Evolutionary conservation across 768 basidiomycete species (phyloP).

Genomic region (Megacollybia marginata): DNA sequence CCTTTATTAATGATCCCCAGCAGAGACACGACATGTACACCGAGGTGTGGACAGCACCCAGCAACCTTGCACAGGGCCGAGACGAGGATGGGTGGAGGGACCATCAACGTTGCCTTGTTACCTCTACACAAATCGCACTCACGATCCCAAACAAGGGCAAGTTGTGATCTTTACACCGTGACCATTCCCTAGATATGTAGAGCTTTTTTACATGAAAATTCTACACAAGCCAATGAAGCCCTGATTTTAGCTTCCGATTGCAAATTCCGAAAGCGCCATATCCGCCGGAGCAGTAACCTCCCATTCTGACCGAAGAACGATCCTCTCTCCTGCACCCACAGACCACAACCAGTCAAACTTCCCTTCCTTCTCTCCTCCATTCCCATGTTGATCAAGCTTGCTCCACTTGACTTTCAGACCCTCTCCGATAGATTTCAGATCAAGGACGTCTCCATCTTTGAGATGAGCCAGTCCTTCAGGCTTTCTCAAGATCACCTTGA

Average conservation of each 20-base stretch:
- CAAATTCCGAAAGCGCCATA: conserved; percentile 1
- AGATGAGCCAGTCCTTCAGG: conserved; percentile 40
- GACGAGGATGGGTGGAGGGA: conserved; percentile 47
- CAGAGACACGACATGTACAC: conserved; percentile 51
- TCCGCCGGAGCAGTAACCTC: conserved; percentile 39
- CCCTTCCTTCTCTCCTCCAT: conserved; percentile 48
- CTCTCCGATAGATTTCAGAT: conserved; percentile 12
- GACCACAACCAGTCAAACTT: conserved; percentile 47
- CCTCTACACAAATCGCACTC: conserved; percentile 47
- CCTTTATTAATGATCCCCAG: conserved; percentile 46
- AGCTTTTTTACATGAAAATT: too few species aligned
- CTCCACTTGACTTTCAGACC: conserved; percentile 27
- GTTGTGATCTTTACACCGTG: too few species aligned
- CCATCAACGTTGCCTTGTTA: conserved; percentile 54
- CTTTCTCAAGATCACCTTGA: conserved; percentile 37
- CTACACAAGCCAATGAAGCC: too few species aligned
- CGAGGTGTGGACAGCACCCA: conserved; percentile 63
- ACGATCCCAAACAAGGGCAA: too few species aligned
- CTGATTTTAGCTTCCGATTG: too few species aligned
- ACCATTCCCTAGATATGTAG: too few species aligned
- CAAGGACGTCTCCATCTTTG: conserved; percentile 30
- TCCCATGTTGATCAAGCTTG: conserved; percentile 28
- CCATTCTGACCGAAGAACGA: conserved; percentile 41
- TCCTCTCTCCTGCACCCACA: conserved; percentile 33
- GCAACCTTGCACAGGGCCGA: conserved; percentile 28